Evolutionary conservation across 345 rosid species (phyloP).

Genomic region (Gossypium turneri): DNA sequence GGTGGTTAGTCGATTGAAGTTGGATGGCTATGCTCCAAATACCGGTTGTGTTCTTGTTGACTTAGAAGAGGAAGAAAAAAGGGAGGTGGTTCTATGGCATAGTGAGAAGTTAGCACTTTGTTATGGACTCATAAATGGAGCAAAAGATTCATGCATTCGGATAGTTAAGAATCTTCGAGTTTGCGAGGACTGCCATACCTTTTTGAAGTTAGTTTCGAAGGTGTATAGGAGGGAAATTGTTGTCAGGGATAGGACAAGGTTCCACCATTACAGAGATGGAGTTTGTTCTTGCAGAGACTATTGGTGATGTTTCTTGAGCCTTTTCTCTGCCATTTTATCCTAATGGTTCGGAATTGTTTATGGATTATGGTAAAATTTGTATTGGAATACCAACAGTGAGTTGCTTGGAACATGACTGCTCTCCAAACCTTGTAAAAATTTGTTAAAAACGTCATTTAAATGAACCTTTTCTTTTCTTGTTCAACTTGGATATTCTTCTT

Average conservation of each 20-base stretch:
- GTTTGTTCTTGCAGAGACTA: conserved; percentile 37
- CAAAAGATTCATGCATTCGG: conserved; percentile 29
- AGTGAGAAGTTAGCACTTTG: conserved; percentile 43
- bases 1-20: conserved; percentile 30
- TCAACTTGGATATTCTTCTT: background rate
- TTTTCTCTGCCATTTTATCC: conserved; percentile 15
- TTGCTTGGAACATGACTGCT: conserved; percentile 3
- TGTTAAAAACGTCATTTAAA: background rate
- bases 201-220: conserved; percentile 35
- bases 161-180: conserved; percentile 44
- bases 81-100: conserved; percentile 30
- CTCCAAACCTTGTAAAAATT: conserved; percentile 11
- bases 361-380: background rate
- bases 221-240: conserved; percentile 26
- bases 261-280: conserved; percentile 35
- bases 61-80: conserved; percentile 37
- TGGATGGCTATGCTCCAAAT: conserved; percentile 27
- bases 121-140: conserved; percentile 26
- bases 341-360: background rate
- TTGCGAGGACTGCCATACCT: conserved; percentile 42
- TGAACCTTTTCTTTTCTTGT: background rate
- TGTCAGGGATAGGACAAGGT: conserved; percentile 38
- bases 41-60: conserved; percentile 31
- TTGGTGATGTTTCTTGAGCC: conserved; percentile 30
- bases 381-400: background rate